Base-by-base conservation (phyloP, 2,329 filamentous ascomycete genomes). In the Septoria linicola region DNA sequence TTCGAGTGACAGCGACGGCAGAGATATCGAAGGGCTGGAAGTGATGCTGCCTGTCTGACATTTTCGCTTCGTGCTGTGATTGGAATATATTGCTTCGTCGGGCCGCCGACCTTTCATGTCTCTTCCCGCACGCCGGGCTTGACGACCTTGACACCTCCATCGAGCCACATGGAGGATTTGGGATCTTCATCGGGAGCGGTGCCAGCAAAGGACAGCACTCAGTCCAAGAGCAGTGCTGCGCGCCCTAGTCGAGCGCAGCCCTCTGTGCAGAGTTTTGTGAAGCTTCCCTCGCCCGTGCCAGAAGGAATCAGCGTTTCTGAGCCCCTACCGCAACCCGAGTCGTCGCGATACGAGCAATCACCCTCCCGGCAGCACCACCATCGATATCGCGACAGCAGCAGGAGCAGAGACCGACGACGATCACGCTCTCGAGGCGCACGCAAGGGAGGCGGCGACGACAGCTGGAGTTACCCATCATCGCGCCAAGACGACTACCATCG, bases 401-500 rank as follows among this genome's bases (percentile, higher is more conserved):
- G 42, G 25, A 56, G 54, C 31, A 41, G 46, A 30, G 45, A 49
- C 23, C 40, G 53, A 30, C 36, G 44, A 36, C 49, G 44, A 7
- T 56, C 50, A 32, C 40, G 31, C 17, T 56, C 50, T 17, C 41
- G 31, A 10, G 49, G 36, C 25, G 23, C 35, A 27, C 45, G 49
- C 41, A 42, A 45, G 40, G 41, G 32, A 25, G 19, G 23, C 27
- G 19, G 23, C 27, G 46, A 48, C 41, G 41, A 50, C 23, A 42
- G 39, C 45, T 53, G 46, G 45, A 25, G 40, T 14, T 36, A 40
- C 43, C 48, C 44, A 46, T 34, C 45, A 25, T 42, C 30, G 16
- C 50, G 58, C 48, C 51, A 54, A 55, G 48, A 56, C 30, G 44
- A 47, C 35, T n/a, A n/a, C n/a, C 44, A 43, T 25, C 41, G 44